Conservation (phyloP, 352 stramenopile species). For the Pythium phragmiticola region DNA sequence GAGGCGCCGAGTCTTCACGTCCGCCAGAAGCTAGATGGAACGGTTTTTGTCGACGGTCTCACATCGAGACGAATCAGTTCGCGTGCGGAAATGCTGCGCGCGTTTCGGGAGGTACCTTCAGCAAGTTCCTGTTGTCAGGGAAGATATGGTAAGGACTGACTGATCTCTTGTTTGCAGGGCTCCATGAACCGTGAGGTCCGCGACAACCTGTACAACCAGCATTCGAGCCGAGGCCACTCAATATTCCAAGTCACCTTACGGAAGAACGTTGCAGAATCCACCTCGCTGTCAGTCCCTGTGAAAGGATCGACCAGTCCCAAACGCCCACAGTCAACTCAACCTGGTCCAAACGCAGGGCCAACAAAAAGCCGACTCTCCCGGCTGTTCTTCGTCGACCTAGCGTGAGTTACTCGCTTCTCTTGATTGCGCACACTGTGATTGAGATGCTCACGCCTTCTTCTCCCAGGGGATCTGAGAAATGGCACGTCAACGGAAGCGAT, state of each 20-base stretch:
- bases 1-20: slow-evolving; percentile 54
- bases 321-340: slow-evolving; percentile 1
- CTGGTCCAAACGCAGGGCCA: not conserved
- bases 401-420: slow-evolving; percentile 29
- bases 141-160: not conserved
- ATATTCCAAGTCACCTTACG: slow-evolving; percentile 72
- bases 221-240: slow-evolving; percentile 64
- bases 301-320: slow-evolving; percentile 10
- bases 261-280: slow-evolving; percentile 26
- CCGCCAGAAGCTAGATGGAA: slow-evolving; percentile 62
- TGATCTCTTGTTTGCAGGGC: slow-evolving; percentile 32
- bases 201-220: slow-evolving; percentile 75
- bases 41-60: slow-evolving; percentile 70
- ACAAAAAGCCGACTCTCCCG: slow-evolving; percentile 44
- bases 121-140: not conserved
- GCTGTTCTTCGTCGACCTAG: slow-evolving; percentile 74
- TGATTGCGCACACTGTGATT: not conserved
- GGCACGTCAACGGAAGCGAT: slow-evolving; percentile 54
- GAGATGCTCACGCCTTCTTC: not conserved
- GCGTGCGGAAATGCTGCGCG: slow-evolving; percentile 47
- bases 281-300: not conserved
- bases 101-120: slow-evolving; percentile 53
- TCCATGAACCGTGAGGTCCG: slow-evolving; percentile 65
- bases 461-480: slow-evolving; percentile 64
- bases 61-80: slow-evolving; percentile 50